phyloP scores from a whole-genome alignment of 2,329 filamentous ascomycete species.

The Diaporthe helianthi region DNA sequence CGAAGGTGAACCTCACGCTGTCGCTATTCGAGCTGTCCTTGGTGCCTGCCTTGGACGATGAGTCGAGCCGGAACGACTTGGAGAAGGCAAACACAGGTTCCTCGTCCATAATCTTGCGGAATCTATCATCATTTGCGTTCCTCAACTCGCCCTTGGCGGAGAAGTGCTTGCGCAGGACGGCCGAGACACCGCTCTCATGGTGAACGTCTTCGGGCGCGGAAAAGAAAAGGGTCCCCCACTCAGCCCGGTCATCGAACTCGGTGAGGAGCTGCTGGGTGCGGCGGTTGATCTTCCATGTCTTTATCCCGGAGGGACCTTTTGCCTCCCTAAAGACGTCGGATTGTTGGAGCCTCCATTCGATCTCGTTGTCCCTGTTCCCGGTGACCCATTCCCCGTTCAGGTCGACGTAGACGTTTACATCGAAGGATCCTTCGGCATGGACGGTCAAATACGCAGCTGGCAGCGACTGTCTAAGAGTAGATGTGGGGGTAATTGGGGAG shows the following conservation, averaged over 20 bases:
- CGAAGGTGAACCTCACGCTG: conserved; percentile 76
- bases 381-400: conserved; percentile 83
- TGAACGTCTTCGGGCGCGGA: conserved; percentile 71
- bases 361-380: conserved; percentile 71
- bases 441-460: conserved; percentile 83
- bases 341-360: conserved; percentile 72
- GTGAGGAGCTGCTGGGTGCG: conserved; percentile 72
- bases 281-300: conserved; percentile 71
- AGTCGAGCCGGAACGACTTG: conserved; percentile 63
- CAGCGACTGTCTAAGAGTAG: conserved; percentile 79
- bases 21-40: conserved; percentile 44
- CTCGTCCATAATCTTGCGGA: conserved; percentile 75
- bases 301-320: conserved; percentile 52
- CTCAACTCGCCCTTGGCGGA: conserved; percentile 69
- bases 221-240: conserved; percentile 86
- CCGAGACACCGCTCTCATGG: conserved; percentile 76
- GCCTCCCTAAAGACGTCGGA: conserved; percentile 42
- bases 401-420: conserved; percentile 71
- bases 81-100: conserved; percentile 85
- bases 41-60: conserved; percentile 38
- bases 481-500: conserved; percentile 82
- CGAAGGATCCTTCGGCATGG: conserved; percentile 69
- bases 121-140: conserved; percentile 71
- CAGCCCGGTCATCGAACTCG: conserved; percentile 75
- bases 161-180: conserved; percentile 71